Percentiles rank a stretch among this genome's conserved stretches.
Evolutionary conservation across 2,329 filamentous ascomycete species (phyloP).

Genomic region (Metarhizium brunneum): DNA sequence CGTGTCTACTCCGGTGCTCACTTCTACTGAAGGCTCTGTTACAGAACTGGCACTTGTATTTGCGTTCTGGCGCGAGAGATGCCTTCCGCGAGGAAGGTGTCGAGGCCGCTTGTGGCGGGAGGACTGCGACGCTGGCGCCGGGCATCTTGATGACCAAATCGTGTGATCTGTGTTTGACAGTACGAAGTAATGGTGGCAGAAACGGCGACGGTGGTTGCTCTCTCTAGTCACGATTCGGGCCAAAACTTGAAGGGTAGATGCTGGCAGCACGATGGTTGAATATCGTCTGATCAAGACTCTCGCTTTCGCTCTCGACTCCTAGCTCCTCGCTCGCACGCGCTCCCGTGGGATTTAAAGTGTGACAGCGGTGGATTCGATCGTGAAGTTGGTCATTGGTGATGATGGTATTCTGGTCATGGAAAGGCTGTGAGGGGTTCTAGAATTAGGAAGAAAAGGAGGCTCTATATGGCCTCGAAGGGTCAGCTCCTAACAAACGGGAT

Average conservation of each 20-base stretch:
- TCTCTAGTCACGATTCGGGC: conserved; percentile 13
- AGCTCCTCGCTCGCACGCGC: conserved; percentile 50
- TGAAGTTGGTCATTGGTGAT: conserved; percentile 43
- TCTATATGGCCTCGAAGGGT: conserved; percentile 19
- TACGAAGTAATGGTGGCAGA: conserved; percentile 12
- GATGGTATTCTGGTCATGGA: conserved; percentile 32
- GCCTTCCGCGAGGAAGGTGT: conserved; percentile 68
- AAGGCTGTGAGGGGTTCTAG: conserved; percentile 23
- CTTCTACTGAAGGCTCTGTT: conserved; percentile 94
- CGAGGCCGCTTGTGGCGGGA: conserved; percentile 55
- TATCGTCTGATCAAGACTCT: conserved; percentile 34
- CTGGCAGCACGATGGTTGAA: conserved; percentile 48
- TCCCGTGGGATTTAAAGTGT: conserved; percentile 66
- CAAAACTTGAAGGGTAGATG: conserved; percentile 13
- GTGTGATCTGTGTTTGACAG: conserved; percentile 15
- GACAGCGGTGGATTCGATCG: conserved; percentile 44
- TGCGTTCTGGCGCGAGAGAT: conserved; percentile 77
- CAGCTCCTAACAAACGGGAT: conserved; percentile 10
- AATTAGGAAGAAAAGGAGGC: conserved; percentile 17
- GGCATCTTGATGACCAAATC: conserved; percentile 50
- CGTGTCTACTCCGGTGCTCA: conserved; percentile 93
- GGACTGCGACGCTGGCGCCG: conserved; percentile 57
- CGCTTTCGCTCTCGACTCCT: conserved; percentile 24
- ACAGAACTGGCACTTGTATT: conserved; percentile 99
- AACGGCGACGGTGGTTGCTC: conserved; percentile 8